Conservation (phyloP, 495 filamentous ascomycete genomes). For the Podospora australis region DNA sequence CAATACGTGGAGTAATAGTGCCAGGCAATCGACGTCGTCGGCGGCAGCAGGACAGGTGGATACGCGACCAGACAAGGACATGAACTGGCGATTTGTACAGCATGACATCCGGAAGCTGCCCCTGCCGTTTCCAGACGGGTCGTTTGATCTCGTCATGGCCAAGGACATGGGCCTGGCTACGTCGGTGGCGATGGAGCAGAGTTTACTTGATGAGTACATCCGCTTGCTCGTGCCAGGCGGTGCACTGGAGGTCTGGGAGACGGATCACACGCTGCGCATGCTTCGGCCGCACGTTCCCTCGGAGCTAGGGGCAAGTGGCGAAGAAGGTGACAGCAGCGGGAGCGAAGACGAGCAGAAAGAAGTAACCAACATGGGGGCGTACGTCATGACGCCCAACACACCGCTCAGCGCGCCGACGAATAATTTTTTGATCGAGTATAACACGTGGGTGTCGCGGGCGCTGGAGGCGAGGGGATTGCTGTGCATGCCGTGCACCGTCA, state of each 20-base stretch:
- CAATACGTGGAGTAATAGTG: conserved; percentile 35
- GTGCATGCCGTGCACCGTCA: conserved; percentile 70
- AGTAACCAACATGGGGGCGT: conserved; percentile 55
- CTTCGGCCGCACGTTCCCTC: conserved; percentile 64
- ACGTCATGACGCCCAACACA: conserved; percentile 75
- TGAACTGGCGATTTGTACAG: conserved; percentile 84
- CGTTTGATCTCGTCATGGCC: conserved; percentile 86
- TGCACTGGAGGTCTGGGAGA: conserved; percentile 80
- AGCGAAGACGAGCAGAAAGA: conserved; percentile 54
- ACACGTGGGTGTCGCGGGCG: conserved; percentile 71
- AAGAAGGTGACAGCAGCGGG: conserved; percentile 28
- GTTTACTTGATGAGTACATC: conserved; percentile 66
- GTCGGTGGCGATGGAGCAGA: conserved; percentile 54
- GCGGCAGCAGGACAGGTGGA: conserved; percentile 5
- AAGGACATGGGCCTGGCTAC: conserved; percentile 76
- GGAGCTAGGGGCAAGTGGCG: conserved; percentile 29
- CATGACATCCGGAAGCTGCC: conserved; percentile 72
- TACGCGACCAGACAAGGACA: conserved; percentile 50
- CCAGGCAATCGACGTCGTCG: conserved; percentile 7
- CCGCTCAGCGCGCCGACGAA: conserved; percentile 74
- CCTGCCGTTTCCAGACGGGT: conserved; percentile 71
- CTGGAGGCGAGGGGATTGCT: conserved; percentile 65
- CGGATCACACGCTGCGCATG: conserved; percentile 69
- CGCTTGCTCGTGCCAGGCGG: conserved; percentile 75
- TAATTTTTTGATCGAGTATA: conserved; percentile 75